Percentiles rank a stretch among this genome's conserved stretches.
phyloP scores from a whole-genome alignment of 768 basidiomycete species.

The Chiua virens region DNA sequence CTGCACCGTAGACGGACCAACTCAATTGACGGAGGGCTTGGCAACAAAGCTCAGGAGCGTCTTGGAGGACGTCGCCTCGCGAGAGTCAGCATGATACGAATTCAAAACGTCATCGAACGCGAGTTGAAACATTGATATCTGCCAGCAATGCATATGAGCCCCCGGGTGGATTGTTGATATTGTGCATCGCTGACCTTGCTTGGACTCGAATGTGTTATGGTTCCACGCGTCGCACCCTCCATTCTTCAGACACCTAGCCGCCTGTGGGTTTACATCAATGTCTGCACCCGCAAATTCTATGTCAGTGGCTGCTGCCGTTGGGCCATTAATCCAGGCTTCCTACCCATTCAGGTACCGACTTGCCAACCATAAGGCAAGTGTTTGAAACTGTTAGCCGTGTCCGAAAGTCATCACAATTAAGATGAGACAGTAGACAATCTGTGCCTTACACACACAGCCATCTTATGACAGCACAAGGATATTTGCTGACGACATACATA shows the following conservation, averaged over 20 bases:
- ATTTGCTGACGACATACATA: too few relatives aligned
- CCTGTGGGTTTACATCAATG: background rate
- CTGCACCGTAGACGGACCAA: conserved; percentile 72
- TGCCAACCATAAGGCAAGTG: too few relatives aligned
- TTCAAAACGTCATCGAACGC: too few relatives aligned
- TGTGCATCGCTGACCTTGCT: background rate
- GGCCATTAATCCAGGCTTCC: background rate
- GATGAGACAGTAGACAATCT: too few relatives aligned
- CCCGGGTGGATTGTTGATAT: background rate
- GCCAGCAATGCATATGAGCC: background rate
- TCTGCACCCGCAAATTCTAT: background rate
- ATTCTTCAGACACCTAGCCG: too few relatives aligned
- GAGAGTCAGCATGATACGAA: conserved; percentile 28
- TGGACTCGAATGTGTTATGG: background rate
- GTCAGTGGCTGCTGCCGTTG: background rate
- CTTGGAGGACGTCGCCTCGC: conserved; percentile 34
- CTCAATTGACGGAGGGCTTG: conserved; percentile 68
- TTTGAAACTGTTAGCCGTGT: too few relatives aligned
- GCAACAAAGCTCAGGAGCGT: conserved; percentile 44
- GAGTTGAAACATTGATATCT: too few relatives aligned
- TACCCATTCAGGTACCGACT: too few relatives aligned
- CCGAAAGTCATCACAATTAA: too few relatives aligned
- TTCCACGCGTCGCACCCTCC: background rate
- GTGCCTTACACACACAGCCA: too few relatives aligned
- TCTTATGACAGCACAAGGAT: too few relatives aligned